Conservation (phyloP, 768 basidiomycete species). For the Lyophyllum atratum region DNA sequence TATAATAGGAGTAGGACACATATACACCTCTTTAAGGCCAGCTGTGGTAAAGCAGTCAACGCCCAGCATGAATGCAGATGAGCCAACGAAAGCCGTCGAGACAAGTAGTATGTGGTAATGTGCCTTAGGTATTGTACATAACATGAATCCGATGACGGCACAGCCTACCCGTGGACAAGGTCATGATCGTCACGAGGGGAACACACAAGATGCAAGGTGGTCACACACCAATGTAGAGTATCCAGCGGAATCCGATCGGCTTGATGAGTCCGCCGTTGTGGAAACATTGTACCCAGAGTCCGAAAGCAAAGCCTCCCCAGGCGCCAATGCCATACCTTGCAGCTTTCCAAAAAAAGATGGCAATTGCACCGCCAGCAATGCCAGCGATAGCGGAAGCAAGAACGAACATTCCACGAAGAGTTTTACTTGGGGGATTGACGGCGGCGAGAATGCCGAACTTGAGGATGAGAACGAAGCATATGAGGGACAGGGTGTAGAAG, state of each 20-base stretch:
- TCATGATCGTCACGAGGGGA: slow-evolving; percentile 21
- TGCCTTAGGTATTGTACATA: slow-evolving; percentile 81
- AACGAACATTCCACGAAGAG: slow-evolving; percentile 88
- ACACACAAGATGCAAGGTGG: background rate
- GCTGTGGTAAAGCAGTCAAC: slow-evolving; percentile 93
- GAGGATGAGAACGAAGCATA: slow-evolving; percentile 85
- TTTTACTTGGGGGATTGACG: slow-evolving; percentile 75
- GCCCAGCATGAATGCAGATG: slow-evolving; percentile 88
- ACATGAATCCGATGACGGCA: slow-evolving; percentile 75
- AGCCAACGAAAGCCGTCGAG: slow-evolving; percentile 88
- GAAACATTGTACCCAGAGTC: slow-evolving; percentile 86
- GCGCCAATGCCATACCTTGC: slow-evolving; percentile 82
- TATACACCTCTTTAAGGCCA: slow-evolving; percentile 85
- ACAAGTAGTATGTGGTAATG: slow-evolving; percentile 87
- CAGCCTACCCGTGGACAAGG: slow-evolving; percentile 46
- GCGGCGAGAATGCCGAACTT: slow-evolving; percentile 86
- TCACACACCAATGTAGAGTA: slow-evolving; percentile 77
- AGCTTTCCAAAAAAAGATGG: slow-evolving; percentile 93
- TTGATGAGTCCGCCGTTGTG: slow-evolving; percentile 79
- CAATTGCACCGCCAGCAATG: slow-evolving; percentile 78
- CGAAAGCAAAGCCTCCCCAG: slow-evolving; percentile 87
- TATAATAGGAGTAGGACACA: slow-evolving; percentile 11
- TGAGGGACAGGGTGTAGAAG: slow-evolving; percentile 85
- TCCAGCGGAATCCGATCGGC: slow-evolving; percentile 82
- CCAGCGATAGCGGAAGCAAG: slow-evolving; percentile 81